Percentiles rank a stretch among this genome's conserved stretches.
Conservation (phyloP, 2,329 filamentous ascomycete species). For the Plenodomus tracheiphilus region DNA sequence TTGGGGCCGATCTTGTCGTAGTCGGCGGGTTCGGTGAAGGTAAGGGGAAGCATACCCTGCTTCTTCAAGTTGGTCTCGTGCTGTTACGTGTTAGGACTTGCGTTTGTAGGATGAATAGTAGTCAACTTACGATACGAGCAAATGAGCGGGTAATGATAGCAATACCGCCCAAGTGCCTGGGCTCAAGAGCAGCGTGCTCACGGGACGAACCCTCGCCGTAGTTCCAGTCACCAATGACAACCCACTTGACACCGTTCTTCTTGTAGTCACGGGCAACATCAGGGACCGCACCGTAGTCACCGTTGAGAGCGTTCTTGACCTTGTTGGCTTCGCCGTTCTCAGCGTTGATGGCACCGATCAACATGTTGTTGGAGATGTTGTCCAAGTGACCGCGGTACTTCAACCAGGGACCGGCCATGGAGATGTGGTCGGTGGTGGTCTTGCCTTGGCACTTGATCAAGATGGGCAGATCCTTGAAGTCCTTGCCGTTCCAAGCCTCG, state of each 20-base stretch:
- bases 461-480: slow-evolving; percentile 71
- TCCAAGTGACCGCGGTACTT: slow-evolving; percentile 99
- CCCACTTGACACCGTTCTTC: slow-evolving; percentile 93
- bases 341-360: slow-evolving; percentile 95
- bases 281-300: slow-evolving; percentile 84
- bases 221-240: slow-evolving; percentile 99
- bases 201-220: slow-evolving; percentile 97
- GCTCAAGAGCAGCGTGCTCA: slow-evolving; percentile 98
- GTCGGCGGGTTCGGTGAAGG: slow-evolving; percentile 90
- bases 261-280: slow-evolving; percentile 98
- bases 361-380: slow-evolving; percentile 99
- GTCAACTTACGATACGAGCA: slow-evolving; percentile 75
- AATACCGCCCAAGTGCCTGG: slow-evolving; percentile 92
- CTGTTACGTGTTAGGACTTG: slow-evolving; percentile 5
- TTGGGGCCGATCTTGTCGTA: slow-evolving; percentile 96
- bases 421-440: slow-evolving; percentile 97
- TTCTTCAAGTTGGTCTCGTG: slow-evolving; percentile 99
- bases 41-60: slow-evolving; percentile 99
- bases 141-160: slow-evolving; percentile 96
- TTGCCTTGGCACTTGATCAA: slow-evolving; percentile 96
- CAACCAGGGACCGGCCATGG: slow-evolving; percentile 94
- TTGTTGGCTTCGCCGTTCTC: slow-evolving; percentile 98
- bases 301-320: slow-evolving; percentile 86
- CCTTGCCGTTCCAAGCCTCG: slow-evolving; percentile 71
- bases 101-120: background rate